These are phyloP conservation scores for Debaryomyces sp. DNA, from an alignment of 1,139 yeast species.

Conservation along the genomic window DNA sequence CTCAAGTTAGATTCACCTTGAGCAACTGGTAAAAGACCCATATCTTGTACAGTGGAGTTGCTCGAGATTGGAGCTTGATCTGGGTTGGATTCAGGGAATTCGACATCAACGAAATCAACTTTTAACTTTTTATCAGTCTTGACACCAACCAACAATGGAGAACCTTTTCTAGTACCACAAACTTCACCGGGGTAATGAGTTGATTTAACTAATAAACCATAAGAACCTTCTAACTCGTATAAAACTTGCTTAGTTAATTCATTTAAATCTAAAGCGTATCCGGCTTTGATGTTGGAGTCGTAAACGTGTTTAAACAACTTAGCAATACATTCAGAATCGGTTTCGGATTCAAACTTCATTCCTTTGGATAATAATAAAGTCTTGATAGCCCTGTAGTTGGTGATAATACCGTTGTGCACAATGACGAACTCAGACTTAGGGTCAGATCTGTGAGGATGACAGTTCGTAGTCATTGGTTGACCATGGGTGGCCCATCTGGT, in stretches of 20 bases:
- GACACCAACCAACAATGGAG: constrained; percentile 96
- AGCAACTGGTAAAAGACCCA: constrained; percentile 40
- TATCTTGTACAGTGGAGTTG: constrained; percentile 16
- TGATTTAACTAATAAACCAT: constrained; percentile 92
- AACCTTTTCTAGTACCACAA: constrained; percentile 97
- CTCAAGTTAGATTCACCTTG: constrained; percentile 61
- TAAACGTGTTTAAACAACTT: constrained; percentile 90
- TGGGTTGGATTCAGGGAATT: constrained; percentile 71
- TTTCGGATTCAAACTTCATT: constrained; percentile 82
- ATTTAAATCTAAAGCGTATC: constrained; percentile 68
- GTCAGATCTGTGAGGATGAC: constrained; percentile 97
- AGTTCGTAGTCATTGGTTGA: constrained; percentile 79
- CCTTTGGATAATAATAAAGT: constrained; percentile 82
- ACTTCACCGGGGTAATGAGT: constrained; percentile 93
- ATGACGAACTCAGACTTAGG: constrained; percentile 79
- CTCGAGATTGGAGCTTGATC: constrained; percentile 12
- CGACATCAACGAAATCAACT: constrained; percentile 98
- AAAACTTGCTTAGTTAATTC: constrained; percentile 92
- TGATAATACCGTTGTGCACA: constrained; percentile 97
- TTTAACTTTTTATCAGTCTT: constrained; percentile 93
- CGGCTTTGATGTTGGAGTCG: constrained; percentile 67
- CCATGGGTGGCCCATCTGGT: constrained; percentile 99
- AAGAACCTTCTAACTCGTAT: constrained; percentile 95
- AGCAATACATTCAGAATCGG: constrained; percentile 98
- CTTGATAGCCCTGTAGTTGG: constrained; percentile 89